These are phyloP conservation scores for Leucocoprinus leucothites DNA, from an alignment of 768 basidiomycete species.

Conservation along the genomic window DNA sequence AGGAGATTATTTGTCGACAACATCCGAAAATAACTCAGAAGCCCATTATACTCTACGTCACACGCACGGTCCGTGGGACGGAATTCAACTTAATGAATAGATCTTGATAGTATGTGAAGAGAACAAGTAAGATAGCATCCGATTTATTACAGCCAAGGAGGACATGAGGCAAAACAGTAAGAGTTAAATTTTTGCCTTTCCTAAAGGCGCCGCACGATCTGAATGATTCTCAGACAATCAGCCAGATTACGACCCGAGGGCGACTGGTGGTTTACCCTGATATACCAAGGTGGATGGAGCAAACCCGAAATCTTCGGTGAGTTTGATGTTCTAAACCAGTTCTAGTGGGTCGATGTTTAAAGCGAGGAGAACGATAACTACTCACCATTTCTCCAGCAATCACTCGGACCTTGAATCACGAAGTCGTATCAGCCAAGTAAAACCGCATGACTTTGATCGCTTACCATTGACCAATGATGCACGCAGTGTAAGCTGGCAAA, in stretches of 20 bases:
- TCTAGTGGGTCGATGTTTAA: background rate
- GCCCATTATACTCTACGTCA: background rate
- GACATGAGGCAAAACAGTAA: background rate
- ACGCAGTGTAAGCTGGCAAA: constrained; percentile 84
- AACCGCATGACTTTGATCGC: constrained; percentile 16
- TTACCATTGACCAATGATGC: constrained; percentile 89
- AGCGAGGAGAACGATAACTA: constrained; percentile 12
- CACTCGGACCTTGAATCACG: constrained; percentile 59
- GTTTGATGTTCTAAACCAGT: constrained; percentile 49
- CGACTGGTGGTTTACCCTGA: constrained; percentile 44
- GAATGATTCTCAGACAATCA: constrained; percentile 13
- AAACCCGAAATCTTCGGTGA: constrained; percentile 79
- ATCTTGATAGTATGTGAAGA: background rate
- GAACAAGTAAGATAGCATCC: background rate
- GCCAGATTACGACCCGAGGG: constrained; percentile 1
- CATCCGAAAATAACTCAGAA: background rate
- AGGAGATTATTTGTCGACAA: constrained; percentile 7
- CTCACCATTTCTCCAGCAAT: constrained; percentile 80
- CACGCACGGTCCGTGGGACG: too few species aligned
- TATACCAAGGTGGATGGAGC: constrained; percentile 82
- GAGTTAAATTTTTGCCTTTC: constrained; percentile 47
- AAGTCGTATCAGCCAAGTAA: constrained; percentile 8
- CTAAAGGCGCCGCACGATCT: constrained; percentile 56
- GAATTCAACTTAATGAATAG: background rate
- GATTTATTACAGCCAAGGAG: constrained; percentile 27